These are phyloP conservation scores for Phytopythium sindhum DNA, from an alignment of 352 stramenopile species.

Conservation along the genomic window DNA sequence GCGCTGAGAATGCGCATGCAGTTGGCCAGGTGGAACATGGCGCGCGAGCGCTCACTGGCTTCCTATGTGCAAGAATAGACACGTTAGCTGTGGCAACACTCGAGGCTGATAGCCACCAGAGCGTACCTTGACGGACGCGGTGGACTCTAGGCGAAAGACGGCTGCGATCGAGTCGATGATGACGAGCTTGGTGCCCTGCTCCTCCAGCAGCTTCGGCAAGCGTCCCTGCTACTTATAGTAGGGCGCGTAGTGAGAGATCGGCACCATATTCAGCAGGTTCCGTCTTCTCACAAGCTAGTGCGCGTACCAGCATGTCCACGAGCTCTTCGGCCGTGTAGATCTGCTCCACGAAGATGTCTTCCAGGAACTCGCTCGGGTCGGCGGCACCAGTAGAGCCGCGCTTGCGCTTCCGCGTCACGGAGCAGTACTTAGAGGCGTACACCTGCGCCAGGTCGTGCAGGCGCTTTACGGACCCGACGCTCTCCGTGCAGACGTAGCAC, in stretches of 20 bases:
- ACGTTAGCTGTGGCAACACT: background rate
- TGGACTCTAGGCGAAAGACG: slow-evolving; percentile 70
- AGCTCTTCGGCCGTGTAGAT: slow-evolving; percentile 69
- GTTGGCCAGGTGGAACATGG: slow-evolving; percentile 84
- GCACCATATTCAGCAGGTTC: too few species aligned
- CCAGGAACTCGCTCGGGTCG: slow-evolving; percentile 40
- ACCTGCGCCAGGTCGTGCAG: slow-evolving; percentile 59
- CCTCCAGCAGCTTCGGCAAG: slow-evolving; percentile 56
- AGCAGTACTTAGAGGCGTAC: slow-evolving; percentile 42
- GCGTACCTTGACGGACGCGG: slow-evolving; percentile 54
- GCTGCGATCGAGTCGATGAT: slow-evolving; percentile 80
- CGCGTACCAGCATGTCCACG: slow-evolving; percentile 50
- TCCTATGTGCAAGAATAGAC: slow-evolving; percentile 27
- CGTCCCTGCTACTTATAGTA: slow-evolving; percentile 62
- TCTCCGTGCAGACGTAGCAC: slow-evolving; percentile 83
- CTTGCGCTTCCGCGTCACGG: slow-evolving; percentile 43
- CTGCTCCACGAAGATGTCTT: slow-evolving; percentile 78
- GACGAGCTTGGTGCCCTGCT: slow-evolving; percentile 77
- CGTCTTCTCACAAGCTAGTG: background rate
- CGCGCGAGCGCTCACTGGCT: slow-evolving; percentile 55
- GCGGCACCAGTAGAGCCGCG: slow-evolving; percentile 19
- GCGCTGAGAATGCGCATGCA: slow-evolving; percentile 80
- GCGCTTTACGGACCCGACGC: slow-evolving; percentile 65
- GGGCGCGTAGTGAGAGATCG: background rate
- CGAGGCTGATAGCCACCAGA: background rate